Percentiles rank a stretch among this genome's conserved stretches.
phyloP scores from a whole-genome alignment of 2,329 filamentous ascomycete species.

The Penicillium glabrum region DNA sequence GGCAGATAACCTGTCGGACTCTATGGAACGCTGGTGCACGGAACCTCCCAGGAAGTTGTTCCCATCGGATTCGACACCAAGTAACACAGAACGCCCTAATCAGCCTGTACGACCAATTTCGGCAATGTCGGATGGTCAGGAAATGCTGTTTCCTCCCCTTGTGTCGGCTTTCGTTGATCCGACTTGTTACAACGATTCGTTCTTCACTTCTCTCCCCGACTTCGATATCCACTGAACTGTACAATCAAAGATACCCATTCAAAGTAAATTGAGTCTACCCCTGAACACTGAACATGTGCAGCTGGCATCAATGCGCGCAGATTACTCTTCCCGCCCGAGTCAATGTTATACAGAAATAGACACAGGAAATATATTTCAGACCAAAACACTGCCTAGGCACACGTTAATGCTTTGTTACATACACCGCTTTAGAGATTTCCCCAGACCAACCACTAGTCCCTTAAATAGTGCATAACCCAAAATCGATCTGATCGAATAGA shows the following conservation, averaged over 20 bases:
- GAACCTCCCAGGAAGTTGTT: slow-evolving; percentile 25
- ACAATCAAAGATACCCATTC: background rate
- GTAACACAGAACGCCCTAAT: slow-evolving; percentile 14
- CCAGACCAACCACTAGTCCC: background rate
- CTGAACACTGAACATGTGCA: background rate
- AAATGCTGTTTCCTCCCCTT: slow-evolving; percentile 27
- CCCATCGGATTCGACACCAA: slow-evolving; percentile 18
- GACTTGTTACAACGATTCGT: slow-evolving; percentile 31
- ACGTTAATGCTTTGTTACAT: too few relatives aligned
- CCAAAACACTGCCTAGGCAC: too few relatives aligned
- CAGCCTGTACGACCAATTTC: slow-evolving; percentile 12
- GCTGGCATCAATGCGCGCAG: background rate
- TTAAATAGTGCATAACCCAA: background rate
- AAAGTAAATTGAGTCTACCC: too few relatives aligned
- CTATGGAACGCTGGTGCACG: slow-evolving; percentile 29
- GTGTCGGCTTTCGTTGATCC: slow-evolving; percentile 30
- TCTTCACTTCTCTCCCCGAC: slow-evolving; percentile 28
- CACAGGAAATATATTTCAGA: too few relatives aligned
- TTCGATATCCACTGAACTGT: slow-evolving; percentile 23
- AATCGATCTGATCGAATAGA: background rate
- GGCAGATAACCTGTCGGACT: slow-evolving; percentile 28
- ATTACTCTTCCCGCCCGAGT: background rate
- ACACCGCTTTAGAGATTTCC: background rate
- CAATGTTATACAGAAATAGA: background rate
- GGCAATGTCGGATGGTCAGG: slow-evolving; percentile 24